A percentile compares a stretch with the other conserved stretches of the same genome.
Evolutionary conservation across 352 stramenopile species (phyloP).

Genomic region (Labyrinthula sp.): DNA sequence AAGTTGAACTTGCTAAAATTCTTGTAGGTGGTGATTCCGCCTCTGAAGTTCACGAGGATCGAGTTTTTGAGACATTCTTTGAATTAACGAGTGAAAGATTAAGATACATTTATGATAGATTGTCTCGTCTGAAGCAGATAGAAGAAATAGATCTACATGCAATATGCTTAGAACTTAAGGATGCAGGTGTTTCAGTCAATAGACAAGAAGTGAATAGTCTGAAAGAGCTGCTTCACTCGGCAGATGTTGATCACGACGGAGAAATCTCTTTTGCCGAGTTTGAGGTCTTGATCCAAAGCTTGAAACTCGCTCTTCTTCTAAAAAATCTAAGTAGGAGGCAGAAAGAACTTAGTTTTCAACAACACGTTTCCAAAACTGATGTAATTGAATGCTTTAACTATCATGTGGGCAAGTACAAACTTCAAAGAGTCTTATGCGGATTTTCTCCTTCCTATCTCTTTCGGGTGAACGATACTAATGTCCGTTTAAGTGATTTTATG

Average conservation of each 20-base stretch:
- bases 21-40: no score
- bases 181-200: no score
- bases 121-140: no score
- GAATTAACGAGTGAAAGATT: conserved; percentile 18
- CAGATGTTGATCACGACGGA: conserved; percentile 53
- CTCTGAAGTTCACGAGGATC: no score
- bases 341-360: conserved; percentile 40
- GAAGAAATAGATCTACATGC: no score
- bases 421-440: conserved; percentile 51
- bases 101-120: conserved; percentile 15
- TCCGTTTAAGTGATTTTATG: conserved; percentile 53
- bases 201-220: no score
- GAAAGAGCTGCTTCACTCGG: no score
- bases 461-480: no score
- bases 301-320: conserved; percentile 60
- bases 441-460: no score
- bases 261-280: conserved; percentile 59
- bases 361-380: no score
- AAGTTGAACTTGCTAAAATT: no score
- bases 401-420: conserved; percentile 30
- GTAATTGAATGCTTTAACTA: conserved; percentile 60
- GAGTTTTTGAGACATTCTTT: conserved; percentile 26
- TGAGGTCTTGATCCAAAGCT: conserved; percentile 55
- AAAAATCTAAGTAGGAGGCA: conserved; percentile 41
- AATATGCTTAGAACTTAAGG: no score